Evolutionary conservation across 2,329 filamentous ascomycete species (phyloP).

Genomic region (Beauveria australis): DNA sequence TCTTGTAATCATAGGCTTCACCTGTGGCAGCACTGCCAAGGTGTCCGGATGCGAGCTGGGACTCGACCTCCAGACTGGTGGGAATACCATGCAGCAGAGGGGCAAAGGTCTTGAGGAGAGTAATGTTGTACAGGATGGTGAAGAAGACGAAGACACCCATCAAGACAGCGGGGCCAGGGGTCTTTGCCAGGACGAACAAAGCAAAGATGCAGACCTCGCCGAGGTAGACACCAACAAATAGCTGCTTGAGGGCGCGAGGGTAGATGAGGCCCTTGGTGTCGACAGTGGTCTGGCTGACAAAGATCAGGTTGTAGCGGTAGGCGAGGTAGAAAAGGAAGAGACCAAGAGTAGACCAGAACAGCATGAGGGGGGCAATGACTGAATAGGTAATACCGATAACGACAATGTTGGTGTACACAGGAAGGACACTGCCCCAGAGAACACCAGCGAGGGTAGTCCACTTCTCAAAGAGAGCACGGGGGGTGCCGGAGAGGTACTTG

Average conservation of each 20-base stretch:
- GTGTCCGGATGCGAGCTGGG: conserved; percentile 17
- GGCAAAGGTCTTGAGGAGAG: conserved; percentile 58
- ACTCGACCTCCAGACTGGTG: conserved; percentile 44
- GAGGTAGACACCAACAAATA: conserved; percentile 74
- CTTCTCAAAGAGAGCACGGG: conserved; percentile 67
- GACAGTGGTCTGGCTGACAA: conserved; percentile 67
- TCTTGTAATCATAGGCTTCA: conserved; percentile 16
- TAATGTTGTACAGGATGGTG: conserved; percentile 67
- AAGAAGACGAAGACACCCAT: conserved; percentile 72
- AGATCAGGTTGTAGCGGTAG: conserved; percentile 81
- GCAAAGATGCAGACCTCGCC: conserved; percentile 73
- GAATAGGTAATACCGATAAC: conserved; percentile 72
- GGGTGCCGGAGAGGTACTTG: conserved; percentile 65
- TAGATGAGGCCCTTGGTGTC: conserved; percentile 88
- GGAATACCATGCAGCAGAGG: conserved; percentile 68
- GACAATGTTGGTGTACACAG: conserved; percentile 64
- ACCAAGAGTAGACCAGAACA: conserved; percentile 71
- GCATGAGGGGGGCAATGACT: conserved; percentile 73
- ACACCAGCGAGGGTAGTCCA: conserved; percentile 62
- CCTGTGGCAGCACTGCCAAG: conserved; percentile 16
- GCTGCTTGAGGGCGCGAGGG: conserved; percentile 78
- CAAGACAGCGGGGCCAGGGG: conserved; percentile 62
- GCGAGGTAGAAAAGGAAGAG: conserved; percentile 74
- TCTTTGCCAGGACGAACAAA: conserved; percentile 63
- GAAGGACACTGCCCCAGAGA: conserved; percentile 71